Conservation (phyloP, 139 green algal species). For the Micromonas commoda region DNA sequence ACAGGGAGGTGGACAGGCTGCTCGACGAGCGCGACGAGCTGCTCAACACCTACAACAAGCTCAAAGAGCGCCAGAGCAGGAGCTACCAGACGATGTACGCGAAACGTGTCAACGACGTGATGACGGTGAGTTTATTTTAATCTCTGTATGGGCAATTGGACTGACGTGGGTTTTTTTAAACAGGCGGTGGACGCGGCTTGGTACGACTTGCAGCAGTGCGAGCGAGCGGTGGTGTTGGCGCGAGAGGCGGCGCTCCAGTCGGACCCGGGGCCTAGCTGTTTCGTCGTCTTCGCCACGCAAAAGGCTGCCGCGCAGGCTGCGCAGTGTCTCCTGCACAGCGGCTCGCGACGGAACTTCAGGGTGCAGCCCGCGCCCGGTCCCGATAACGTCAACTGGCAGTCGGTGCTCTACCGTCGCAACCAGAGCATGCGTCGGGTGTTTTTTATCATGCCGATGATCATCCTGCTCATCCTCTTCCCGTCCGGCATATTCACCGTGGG, state of each 20-base stretch:
- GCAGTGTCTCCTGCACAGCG: slow-evolving; percentile 8
- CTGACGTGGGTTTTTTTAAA: no score
- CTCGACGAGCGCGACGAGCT: slow-evolving; percentile 7
- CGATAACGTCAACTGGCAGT: slow-evolving; percentile 19
- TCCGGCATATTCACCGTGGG: slow-evolving; percentile 6
- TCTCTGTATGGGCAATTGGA: no score
- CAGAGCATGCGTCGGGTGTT: background rate
- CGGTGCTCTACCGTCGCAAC: background rate
- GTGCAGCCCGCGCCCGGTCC: slow-evolving; percentile 3
- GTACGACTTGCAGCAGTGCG: background rate
- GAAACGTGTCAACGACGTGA: background rate
- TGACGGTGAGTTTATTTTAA: no score
- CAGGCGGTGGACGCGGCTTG: background rate
- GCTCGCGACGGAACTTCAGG: background rate
- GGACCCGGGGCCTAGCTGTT: background rate
- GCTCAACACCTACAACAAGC: background rate
- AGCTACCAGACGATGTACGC: background rate
- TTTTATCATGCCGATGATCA: background rate
- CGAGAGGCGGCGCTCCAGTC: background rate
- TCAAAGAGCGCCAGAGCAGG: background rate
- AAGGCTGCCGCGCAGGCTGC: background rate
- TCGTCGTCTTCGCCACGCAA: slow-evolving; percentile 10
- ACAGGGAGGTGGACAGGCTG: background rate
- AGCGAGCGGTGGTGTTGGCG: background rate
- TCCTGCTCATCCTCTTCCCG: slow-evolving; percentile 9